Base-by-base conservation (phyloP, 2,329 filamentous ascomycete genomes). In the Beauveria scarabaeidicola region DNA sequence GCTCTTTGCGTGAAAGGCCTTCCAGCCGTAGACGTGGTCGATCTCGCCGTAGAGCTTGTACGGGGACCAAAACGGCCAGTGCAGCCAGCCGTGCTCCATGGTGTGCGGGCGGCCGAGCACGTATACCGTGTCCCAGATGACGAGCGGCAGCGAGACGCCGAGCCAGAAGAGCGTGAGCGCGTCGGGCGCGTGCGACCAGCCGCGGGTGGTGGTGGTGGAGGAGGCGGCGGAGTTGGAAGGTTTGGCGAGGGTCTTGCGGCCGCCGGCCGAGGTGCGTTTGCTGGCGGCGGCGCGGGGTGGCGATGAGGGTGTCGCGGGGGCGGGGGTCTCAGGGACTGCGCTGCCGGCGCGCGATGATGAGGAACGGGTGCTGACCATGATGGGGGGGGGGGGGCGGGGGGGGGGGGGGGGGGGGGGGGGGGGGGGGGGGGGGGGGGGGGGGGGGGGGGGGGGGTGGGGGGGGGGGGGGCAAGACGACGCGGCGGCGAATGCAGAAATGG, bases 11-110 rank as follows among this genome's bases (percentile, higher is more conserved):
- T 89, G 75, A 70, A 81, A 90, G 4, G 88, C 86, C 66, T 87
- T 85, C 77, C 81, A 87, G 44, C 91, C 90, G 75, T 96, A 96
- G 36, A 93, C 79, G 71, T 91, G 79, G 73, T 96, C 91, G 64
- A 96, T 78, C 54, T 79, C 76, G 60, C 87, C 89, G 75, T 96
- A 96, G 1, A 95, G 82, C 68, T 81, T 83, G 74, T 96, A 96
- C 0, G 89, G 90, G 32, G 74, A 76, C 81, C 84, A 96, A 46
- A 96, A 67, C 1, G 89, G 88, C 75, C 75, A 77, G 75, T 95
- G 89, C 56, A 88, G 76, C 51, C 73, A 74, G 17, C 91, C 91
- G 65, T 90, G 89, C 0, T 86, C 84, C 89, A 96, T 94, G 60
- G 85, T 89, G 72, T 87, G 83, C 32, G 91, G 91, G 21, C 91